Evolutionary conservation across 2,329 filamentous ascomycete species (phyloP), one percentile per base, ranked within the genome.

Genomic region (Fusarium sp.): DNA sequence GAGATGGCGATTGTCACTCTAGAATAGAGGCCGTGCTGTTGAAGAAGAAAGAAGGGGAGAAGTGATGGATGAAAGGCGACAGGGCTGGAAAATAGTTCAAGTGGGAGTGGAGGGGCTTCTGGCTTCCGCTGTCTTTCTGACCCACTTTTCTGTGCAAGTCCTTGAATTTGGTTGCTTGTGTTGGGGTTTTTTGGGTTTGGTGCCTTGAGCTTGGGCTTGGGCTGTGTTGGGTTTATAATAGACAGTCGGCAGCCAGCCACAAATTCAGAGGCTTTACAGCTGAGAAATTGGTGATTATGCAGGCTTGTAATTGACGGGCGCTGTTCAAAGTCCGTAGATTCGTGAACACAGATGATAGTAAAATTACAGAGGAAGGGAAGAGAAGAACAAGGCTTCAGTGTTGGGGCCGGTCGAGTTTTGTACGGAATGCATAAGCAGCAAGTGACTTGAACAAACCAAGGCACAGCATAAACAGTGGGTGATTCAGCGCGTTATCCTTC

Each of bases 71-170:
- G 68, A 67, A 67, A 67, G 64, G 42, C 59, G 46, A 57, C 67
- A 56, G 70, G 52, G 57, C 35, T 59, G 43, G 52, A 67, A 71
- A 64, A 71, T 68, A 73, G 71, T 60, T 47, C 62, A 67, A 59
- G 64, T 60, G 65, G 72, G 71, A 30, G 30, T 12, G 30, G 30
- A 61, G 65, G 59, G 66, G 63, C 54, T 62, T 50, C 49, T 40
- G 50, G 70, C 47, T 69, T 64, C 53, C 47, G 58, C 25, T 40
- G 44, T 32, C 64, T 54, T 53, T 42, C 19, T 40, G 71, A 37
- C 60, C 75, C 75, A 74, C 75, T 75, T 60, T 61, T 60, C 52
- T 53, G 40, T 60, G 56, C 47, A 60, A 46, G 44, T 65, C 57
- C 37, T 61, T 59, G 64, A 64, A 62, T 58, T 74, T 72, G 53